phyloP scores from a whole-genome alignment of 139 green algal genomes.

The Asterochloris sp. region DNA sequence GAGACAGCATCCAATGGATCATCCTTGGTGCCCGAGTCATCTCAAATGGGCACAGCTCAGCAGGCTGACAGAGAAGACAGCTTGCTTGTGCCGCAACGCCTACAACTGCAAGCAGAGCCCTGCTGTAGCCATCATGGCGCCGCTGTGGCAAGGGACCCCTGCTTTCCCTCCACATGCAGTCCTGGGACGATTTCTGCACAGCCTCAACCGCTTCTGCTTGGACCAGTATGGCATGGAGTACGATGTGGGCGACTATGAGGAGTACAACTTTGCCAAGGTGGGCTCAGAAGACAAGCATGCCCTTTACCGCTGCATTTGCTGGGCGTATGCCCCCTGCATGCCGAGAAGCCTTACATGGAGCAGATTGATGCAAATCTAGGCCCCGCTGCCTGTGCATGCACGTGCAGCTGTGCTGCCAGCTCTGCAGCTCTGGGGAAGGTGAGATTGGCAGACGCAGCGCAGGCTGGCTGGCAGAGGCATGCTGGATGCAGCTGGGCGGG shows the following conservation, averaged over 20 bases:
- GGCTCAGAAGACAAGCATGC: neutral
- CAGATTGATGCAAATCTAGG: too few relatives aligned
- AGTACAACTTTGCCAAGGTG: constrained; percentile 92
- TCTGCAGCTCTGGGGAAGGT: too few relatives aligned
- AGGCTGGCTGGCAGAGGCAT: too few relatives aligned
- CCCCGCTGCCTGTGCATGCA: too few relatives aligned
- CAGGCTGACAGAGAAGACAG: neutral
- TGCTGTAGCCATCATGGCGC: neutral
- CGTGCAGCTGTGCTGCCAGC: too few relatives aligned
- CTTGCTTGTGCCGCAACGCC: neutral
- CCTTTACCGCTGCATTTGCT: neutral
- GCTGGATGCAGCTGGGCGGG: too few relatives aligned
- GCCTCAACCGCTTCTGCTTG: constrained; percentile 77
- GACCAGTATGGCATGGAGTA: constrained; percentile 75
- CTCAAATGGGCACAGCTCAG: too few relatives aligned
- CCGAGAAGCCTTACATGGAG: too few relatives aligned
- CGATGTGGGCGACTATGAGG: constrained; percentile 71
- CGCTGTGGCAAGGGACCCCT: neutral
- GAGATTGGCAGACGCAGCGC: too few relatives aligned
- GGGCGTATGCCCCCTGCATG: neutral
- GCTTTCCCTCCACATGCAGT: constrained; percentile 49
- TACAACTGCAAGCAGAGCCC: neutral
- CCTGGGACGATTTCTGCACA: constrained; percentile 78
- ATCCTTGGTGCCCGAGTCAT: too few relatives aligned
- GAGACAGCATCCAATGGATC: too few relatives aligned